Conservation (phyloP, 2,329 filamentous ascomycete genomes). For the Penicillium sp. region DNA sequence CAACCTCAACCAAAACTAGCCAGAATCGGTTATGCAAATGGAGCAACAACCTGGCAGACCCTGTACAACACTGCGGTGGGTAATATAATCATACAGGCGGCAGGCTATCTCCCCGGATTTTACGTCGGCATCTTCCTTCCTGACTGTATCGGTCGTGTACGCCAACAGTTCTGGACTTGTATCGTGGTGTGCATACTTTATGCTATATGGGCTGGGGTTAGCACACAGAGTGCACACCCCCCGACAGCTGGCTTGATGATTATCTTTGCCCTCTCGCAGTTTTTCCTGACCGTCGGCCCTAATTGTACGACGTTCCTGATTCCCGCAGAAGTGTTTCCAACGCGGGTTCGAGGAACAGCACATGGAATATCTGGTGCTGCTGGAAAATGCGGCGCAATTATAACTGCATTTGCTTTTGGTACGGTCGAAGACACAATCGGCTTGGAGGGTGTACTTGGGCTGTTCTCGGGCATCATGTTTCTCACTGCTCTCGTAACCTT, state of each 20-base stretch:
- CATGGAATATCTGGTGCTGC: neutral
- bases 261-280: slow-evolving; percentile 29
- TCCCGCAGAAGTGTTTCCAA: neutral
- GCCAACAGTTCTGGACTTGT: slow-evolving; percentile 21
- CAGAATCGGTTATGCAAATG: slow-evolving; percentile 32
- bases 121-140: slow-evolving; percentile 24
- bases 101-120: slow-evolving; percentile 22
- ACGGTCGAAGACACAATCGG: slow-evolving; percentile 22
- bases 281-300: slow-evolving; percentile 13
- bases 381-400: neutral
- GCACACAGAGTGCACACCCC: slow-evolving; percentile 16
- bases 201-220: slow-evolving; percentile 29
- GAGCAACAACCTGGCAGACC: slow-evolving; percentile 29
- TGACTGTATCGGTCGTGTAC: slow-evolving; percentile 20
- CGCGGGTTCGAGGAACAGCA: neutral
- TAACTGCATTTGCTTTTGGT: slow-evolving; percentile 17
- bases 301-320: neutral
- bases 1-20: slow-evolving; percentile 34
- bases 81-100: slow-evolving; percentile 31
- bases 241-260: slow-evolving; percentile 25
- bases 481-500: slow-evolving; percentile 19
- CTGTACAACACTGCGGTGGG: slow-evolving; percentile 34
- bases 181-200: slow-evolving; percentile 24
- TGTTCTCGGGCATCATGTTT: slow-evolving; percentile 23
- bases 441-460: slow-evolving; percentile 18